These are phyloP conservation scores for Rhodomyrtus psidioides DNA, from an alignment of 441 rosid genomes.

Conservation along the genomic window DNA sequence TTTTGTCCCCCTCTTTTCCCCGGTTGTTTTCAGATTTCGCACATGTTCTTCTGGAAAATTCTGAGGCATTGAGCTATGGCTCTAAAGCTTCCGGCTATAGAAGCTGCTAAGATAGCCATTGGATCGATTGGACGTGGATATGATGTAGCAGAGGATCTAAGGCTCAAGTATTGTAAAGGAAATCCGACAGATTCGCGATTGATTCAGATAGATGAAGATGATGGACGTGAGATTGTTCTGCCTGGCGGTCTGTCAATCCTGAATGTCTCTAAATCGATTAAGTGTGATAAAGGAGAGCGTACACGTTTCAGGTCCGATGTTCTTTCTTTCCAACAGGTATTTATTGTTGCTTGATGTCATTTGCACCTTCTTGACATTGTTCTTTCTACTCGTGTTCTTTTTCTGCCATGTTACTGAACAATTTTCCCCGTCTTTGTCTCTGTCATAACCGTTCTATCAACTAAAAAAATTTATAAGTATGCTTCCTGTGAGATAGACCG, in stretches of 20 bases:
- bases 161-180: conserved; percentile 73
- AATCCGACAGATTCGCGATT: conserved; percentile 36
- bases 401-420: background rate
- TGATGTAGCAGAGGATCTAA: conserved; percentile 66
- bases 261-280: conserved; percentile 72
- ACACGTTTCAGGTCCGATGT: conserved; percentile 73
- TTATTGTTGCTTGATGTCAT: background rate
- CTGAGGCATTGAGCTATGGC: conserved; percentile 46
- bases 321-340: conserved; percentile 88
- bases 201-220: conserved; percentile 64
- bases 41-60: background rate
- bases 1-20: background rate
- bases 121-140: conserved; percentile 87
- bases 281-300: conserved; percentile 86
- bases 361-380: background rate
- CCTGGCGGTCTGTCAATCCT: conserved; percentile 80
- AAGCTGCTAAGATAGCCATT: conserved; percentile 87
- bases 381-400: background rate
- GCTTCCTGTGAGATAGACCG: background rate
- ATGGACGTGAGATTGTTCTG: conserved; percentile 50
- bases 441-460: background rate
- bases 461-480: background rate
- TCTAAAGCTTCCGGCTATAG: conserved; percentile 53
- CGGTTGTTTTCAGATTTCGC: background rate
- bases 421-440: background rate